Percentiles rank a stretch among this genome's conserved stretches.
These are phyloP conservation scores for Rhododendron ovatum DNA, from an alignment of 148 eudicot species.

Conservation along the genomic window DNA sequence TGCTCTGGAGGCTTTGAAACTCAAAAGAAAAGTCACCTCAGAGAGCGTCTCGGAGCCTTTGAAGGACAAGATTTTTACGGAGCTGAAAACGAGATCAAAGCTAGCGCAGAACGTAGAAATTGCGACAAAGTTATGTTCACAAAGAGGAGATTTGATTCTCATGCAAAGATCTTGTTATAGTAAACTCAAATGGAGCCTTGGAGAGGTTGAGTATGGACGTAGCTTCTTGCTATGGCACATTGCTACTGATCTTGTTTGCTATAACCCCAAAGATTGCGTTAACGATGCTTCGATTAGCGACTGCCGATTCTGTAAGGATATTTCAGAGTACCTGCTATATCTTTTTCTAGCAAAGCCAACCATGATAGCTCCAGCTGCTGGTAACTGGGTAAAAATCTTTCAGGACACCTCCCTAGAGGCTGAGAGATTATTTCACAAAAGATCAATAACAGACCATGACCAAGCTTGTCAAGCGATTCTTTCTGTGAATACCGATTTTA, in stretches of 20 bases:
- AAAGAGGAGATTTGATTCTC: neutral
- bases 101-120: neutral
- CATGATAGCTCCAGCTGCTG: constrained; percentile 29
- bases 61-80: neutral
- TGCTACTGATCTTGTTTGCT: neutral
- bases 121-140: neutral
- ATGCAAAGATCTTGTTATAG: neutral
- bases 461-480: neutral
- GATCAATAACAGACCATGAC: neutral
- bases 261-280: neutral
- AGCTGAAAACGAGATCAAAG: neutral
- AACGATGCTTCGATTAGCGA: neutral
- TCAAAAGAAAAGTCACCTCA: neutral
- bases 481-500: neutral
- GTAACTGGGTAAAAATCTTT: constrained; percentile 26
- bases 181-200: neutral
- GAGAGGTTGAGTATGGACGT: neutral
- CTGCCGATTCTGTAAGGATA: constrained; percentile 1
- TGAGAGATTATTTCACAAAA: constrained; percentile 12
- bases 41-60: neutral
- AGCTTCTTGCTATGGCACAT: neutral
- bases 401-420: constrained; percentile 35
- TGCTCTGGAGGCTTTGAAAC: neutral
- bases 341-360: constrained; percentile 26
- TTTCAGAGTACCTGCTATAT: constrained; percentile 38